These are phyloP conservation scores for Microdochium bolleyi DNA, from an alignment of 2,329 filamentous ascomycete species.

Conservation along the genomic window DNA sequence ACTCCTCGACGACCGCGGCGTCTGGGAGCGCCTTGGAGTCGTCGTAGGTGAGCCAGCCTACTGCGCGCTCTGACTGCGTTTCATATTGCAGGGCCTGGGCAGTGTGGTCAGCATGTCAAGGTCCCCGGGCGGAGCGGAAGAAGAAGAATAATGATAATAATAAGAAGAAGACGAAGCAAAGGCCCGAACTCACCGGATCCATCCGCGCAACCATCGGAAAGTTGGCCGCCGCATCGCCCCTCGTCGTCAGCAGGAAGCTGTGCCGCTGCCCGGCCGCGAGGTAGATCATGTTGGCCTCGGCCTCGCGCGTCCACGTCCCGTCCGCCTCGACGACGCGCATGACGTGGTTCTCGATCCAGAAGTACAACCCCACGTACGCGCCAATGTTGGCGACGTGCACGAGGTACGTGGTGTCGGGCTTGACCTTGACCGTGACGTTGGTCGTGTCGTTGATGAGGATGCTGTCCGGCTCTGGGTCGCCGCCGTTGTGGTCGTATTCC, in stretches of 20 bases:
- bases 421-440: slow-evolving; percentile 28
- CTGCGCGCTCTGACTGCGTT: not conserved
- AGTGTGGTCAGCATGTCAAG: slow-evolving; percentile 32
- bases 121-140: too few species aligned
- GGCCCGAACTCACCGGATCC: slow-evolving; percentile 35
- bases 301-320: slow-evolving; percentile 31
- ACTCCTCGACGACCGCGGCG: not conserved
- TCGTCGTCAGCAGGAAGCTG: slow-evolving; percentile 45
- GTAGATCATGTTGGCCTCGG: slow-evolving; percentile 52
- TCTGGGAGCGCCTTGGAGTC: slow-evolving; percentile 9
- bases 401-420: slow-evolving; percentile 38
- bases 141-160: too few species aligned
- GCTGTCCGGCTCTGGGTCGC: not conserved
- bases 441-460: slow-evolving; percentile 36
- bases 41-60: slow-evolving; percentile 13
- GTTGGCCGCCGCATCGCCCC: slow-evolving; percentile 29
- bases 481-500: not conserved
- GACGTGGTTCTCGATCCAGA: slow-evolving; percentile 18
- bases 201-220: slow-evolving; percentile 34
- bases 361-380: slow-evolving; percentile 25
- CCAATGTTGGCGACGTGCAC: slow-evolving; percentile 40
- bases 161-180: too few species aligned
- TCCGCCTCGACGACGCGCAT: slow-evolving; percentile 37
- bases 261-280: slow-evolving; percentile 60
- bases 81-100: not conserved